phyloP scores from a whole-genome alignment of 495 filamentous ascomycete species.

The Sphaerosporella brunnea region DNA sequence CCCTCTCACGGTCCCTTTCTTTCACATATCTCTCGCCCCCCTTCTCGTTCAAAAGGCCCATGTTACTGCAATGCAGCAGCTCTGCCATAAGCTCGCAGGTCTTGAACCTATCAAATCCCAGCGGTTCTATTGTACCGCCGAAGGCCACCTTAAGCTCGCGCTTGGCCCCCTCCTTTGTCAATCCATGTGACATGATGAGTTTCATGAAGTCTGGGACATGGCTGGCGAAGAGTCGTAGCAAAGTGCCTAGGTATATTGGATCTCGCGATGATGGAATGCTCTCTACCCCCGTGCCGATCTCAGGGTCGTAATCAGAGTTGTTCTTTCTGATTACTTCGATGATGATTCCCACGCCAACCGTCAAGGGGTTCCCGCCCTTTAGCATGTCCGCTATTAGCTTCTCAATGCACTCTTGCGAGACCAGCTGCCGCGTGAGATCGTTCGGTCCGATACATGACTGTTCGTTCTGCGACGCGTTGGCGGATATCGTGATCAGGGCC shows the following conservation, averaged over 20 bases:
- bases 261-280: conserved; percentile 66
- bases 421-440: conserved; percentile 83
- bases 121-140: conserved; percentile 75
- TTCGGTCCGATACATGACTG: conserved; percentile 96
- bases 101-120: conserved; percentile 97
- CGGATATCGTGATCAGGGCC: conserved; percentile 96
- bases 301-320: conserved; percentile 96
- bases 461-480: conserved; percentile 93
- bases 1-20: conserved; percentile 63
- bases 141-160: conserved; percentile 67
- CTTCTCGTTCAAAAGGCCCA: conserved; percentile 84
- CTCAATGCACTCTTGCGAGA: conserved; percentile 71
- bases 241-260: conserved; percentile 85
- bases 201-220: conserved; percentile 94
- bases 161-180: conserved; percentile 41
- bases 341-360: conserved; percentile 90
- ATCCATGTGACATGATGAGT: conserved; percentile 46
- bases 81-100: conserved; percentile 99
- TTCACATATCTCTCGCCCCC: conserved; percentile 79
- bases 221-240: conserved; percentile 79
- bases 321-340: conserved; percentile 99
- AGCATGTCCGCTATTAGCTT: conserved; percentile 80
- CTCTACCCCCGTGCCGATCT: conserved; percentile 59
- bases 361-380: conserved; percentile 79
- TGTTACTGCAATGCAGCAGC: conserved; percentile 94